phyloP scores from a whole-genome alignment of 75 land plant species.

The Sequoiadendron giganteum region DNA sequence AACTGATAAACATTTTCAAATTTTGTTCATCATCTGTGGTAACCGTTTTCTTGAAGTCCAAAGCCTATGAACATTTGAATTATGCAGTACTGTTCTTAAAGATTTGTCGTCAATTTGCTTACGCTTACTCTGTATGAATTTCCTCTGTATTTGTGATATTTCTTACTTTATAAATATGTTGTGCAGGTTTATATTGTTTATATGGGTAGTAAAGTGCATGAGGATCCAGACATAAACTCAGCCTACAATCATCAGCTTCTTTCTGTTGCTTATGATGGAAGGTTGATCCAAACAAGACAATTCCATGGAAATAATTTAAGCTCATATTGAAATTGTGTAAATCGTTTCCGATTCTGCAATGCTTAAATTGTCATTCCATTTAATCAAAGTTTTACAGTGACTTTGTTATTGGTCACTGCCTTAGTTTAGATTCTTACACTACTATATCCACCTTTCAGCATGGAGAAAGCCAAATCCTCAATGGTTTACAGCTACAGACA shows the following conservation, averaged over 20 bases:
- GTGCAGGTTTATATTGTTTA: conserved; percentile 71
- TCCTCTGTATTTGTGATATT: not conserved
- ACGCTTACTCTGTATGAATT: not conserved
- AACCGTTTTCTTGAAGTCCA: not conserved
- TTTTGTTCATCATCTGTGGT: not conserved
- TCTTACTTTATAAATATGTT: not conserved
- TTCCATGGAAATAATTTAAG: not conserved
- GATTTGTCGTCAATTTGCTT: not conserved
- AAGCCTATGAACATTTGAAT: not conserved
- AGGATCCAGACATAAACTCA: conserved; percentile 41
- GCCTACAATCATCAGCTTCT: conserved; percentile 52
- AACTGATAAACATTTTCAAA: not conserved
- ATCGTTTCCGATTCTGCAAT: not conserved
- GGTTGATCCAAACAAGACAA: conserved; percentile 22
- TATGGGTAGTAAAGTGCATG: conserved; percentile 45
- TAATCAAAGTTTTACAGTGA: not conserved
- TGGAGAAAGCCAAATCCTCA: conserved; percentile 50
- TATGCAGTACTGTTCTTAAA: not conserved
- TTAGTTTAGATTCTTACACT: not conserved
- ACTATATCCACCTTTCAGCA: conserved; percentile 26
- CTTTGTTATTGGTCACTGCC: not conserved
- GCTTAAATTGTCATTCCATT: not conserved
- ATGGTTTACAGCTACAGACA: conserved; percentile 77
- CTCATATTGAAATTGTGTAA: not conserved
- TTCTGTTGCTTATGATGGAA: conserved; percentile 54